These are phyloP conservation scores for Neltuma alba DNA, from an alignment of 306 rosid species.

Conservation along the genomic window DNA sequence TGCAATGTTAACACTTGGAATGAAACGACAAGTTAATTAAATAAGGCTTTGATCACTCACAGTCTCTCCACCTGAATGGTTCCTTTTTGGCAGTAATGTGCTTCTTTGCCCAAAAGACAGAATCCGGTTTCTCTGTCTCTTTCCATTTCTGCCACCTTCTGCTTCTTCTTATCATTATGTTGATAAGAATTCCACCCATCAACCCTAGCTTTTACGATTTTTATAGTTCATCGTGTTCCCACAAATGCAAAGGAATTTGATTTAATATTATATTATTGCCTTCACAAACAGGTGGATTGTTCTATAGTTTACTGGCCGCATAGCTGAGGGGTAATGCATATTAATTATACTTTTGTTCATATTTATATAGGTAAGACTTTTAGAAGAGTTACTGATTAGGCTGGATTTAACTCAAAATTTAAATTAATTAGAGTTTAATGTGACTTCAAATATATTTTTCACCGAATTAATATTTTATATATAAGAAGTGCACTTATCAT, in stretches of 20 bases:
- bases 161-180: slow-evolving; percentile 44
- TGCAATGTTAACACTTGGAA: slow-evolving; percentile 39
- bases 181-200: slow-evolving; percentile 57
- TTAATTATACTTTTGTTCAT: no score
- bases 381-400: no score
- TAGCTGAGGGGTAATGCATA: no score
- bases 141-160: not conserved
- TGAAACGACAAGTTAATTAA: slow-evolving; percentile 16
- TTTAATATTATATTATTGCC: no score
- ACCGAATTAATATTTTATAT: no score
- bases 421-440: no score
- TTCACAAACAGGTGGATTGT: no score
- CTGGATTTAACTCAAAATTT: not conserved
- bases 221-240: not conserved
- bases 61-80: not conserved
- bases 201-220: not conserved
- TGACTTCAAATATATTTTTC: no score
- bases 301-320: no score
- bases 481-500: not conserved
- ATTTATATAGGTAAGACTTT: no score
- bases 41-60: not conserved
- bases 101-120: slow-evolving; percentile 53
- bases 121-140: slow-evolving; percentile 56
- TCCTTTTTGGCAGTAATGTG: slow-evolving; percentile 15
- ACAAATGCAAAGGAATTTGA: not conserved